Evolutionary conservation across 1,139 yeast species (phyloP).

Genomic region (Taiozyma sp.): DNA sequence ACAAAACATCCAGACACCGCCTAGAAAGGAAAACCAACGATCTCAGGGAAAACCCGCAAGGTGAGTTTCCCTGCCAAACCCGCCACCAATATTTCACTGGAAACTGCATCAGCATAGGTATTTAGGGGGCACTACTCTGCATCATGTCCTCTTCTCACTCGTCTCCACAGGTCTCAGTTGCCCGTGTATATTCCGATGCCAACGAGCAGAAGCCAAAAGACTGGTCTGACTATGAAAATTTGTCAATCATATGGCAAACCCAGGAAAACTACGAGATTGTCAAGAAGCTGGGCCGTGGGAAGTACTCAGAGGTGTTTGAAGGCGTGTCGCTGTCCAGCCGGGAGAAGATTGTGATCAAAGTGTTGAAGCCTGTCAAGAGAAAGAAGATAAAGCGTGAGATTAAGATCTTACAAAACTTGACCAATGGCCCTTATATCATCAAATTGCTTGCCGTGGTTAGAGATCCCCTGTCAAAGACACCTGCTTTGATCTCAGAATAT

Average conservation of each 20-base stretch:
- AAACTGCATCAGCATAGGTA: neutral
- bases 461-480: conserved; percentile 68
- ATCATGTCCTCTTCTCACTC: neutral
- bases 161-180: conserved; percentile 19
- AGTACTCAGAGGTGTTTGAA: conserved; percentile 75
- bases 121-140: neutral
- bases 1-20: neutral
- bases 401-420: conserved; percentile 66
- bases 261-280: conserved; percentile 67
- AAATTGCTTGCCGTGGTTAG: conserved; percentile 71
- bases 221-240: conserved; percentile 79
- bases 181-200: conserved; percentile 66
- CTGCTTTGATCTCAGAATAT: conserved; percentile 70
- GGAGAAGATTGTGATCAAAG: conserved; percentile 56
- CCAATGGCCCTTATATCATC: conserved; percentile 72
- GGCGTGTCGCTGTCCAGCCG: conserved; percentile 44
- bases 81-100: neutral
- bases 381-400: conserved; percentile 77
- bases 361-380: conserved; percentile 73
- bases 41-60: neutral
- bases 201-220: conserved; percentile 59
- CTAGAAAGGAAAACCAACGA: neutral
- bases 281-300: conserved; percentile 73
- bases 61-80: no score
- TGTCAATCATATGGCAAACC: conserved; percentile 66